phyloP scores from a whole-genome alignment of 2,329 filamentous ascomycete species.

The Rutstroemia sp. region DNA sequence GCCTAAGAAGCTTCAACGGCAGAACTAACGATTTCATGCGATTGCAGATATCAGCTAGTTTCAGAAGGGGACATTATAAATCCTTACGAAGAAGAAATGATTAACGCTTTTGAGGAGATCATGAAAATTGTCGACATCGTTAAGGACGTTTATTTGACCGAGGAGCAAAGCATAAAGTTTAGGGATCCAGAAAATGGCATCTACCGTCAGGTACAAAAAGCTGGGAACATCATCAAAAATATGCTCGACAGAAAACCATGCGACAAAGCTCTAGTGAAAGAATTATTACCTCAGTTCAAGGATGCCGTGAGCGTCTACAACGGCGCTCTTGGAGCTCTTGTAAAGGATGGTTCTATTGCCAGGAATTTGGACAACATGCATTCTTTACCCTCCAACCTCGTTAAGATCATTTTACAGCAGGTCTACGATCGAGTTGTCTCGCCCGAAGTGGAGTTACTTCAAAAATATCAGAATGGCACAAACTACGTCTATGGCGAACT shows the following conservation, averaged over 20 bases:
- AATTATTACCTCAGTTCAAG: constrained; percentile 59
- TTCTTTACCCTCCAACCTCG: constrained; percentile 62
- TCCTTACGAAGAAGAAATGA: constrained; percentile 69
- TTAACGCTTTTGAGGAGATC: constrained; percentile 70
- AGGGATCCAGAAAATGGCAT: constrained; percentile 67
- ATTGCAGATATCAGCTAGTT: constrained; percentile 61
- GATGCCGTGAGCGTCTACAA: constrained; percentile 74
- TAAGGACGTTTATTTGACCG: constrained; percentile 69
- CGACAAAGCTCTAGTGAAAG: constrained; percentile 57
- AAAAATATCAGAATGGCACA: constrained; percentile 80
- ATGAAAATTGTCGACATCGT: constrained; percentile 62
- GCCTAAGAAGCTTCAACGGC: neutral
- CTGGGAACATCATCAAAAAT: constrained; percentile 30
- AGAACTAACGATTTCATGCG: neutral
- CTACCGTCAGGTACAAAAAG: constrained; percentile 68
- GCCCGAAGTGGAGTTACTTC: constrained; percentile 74
- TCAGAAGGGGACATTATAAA: constrained; percentile 74
- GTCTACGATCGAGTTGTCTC: constrained; percentile 91
- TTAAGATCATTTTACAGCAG: constrained; percentile 77
- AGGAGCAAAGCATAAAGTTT: constrained; percentile 59
- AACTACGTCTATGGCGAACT: constrained; percentile 96
- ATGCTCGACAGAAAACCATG: neutral
- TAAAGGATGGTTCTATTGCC: constrained; percentile 64
- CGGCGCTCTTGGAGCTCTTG: constrained; percentile 53
- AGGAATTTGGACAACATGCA: constrained; percentile 64